Evolutionary conservation across 306 rosid species (phyloP), one percentile per base, ranked within the genome.

Genomic region (Rosa persica): DNA sequence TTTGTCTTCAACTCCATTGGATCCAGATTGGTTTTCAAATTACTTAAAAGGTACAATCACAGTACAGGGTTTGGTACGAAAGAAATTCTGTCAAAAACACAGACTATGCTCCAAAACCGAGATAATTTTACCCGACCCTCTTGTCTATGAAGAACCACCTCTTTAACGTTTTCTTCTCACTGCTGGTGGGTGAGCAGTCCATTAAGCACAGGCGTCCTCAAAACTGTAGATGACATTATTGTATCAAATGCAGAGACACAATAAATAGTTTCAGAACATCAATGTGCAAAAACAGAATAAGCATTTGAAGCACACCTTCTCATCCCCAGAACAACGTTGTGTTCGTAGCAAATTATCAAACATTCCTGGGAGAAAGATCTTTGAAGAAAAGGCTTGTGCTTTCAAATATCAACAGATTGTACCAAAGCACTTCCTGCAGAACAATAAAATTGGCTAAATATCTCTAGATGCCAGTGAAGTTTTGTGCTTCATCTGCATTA

Each of bases 71-170:
- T 73, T 55, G 49, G 62, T 39, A 52, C 20, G 8, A 55, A 73
- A 30, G 62, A 19, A 52, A 30, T 46, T 49, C 76, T 49, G 23
- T 71, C 61, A 71, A 30, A 52, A 46, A 40, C 46, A 78, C 16
- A 70, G 36, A 72, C 36, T 72, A 47, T 55, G 77, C 75, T 52
- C 65, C 51, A 40, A 57, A 60, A 65, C 46, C 16, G 8, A 79
- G 68, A 48, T 61, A 66, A 68, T 46, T 79, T 82, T 76, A 94
- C 77, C 98, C 98, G 66, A 92, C 97, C 78, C 91, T 89, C 62
- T 94, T 90, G 85, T 94, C 98, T 19, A 91, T 90, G 89, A 94
- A 94, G 78, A 92, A 92, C 98, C 98, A 92, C 86, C 91, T 85
- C 88, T 92, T 94, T 87, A 92, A 77, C 60, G 97, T 88, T 82